Evolutionary conservation across 176 grass and related monocot genomes (phyloP).

Genomic region (Aegilops bicornis): DNA sequence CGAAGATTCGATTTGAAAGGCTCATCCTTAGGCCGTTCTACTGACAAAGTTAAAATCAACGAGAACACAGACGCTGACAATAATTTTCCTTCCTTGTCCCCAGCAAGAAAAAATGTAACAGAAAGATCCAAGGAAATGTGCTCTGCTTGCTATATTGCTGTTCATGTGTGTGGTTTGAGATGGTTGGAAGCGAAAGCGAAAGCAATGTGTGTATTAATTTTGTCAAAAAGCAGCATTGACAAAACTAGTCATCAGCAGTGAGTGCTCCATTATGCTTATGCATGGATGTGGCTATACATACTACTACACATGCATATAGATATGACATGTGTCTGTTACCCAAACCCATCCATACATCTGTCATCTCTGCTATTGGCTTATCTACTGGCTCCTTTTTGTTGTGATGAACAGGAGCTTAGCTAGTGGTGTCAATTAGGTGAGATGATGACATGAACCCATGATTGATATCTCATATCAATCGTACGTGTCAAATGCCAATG

Average conservation of each 20-base stretch:
- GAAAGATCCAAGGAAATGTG: background rate
- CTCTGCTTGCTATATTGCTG: background rate
- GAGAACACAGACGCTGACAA: too few relatives aligned
- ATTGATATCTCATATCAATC: background rate
- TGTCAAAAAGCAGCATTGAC: slow-evolving; percentile 7
- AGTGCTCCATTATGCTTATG: slow-evolving; percentile 12
- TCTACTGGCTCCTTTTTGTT: background rate
- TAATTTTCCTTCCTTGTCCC: background rate
- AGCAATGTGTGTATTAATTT: background rate
- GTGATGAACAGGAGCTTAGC: background rate
- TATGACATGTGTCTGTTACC: background rate
- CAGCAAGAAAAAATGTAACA: background rate
- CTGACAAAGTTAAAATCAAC: slow-evolving; percentile 87
- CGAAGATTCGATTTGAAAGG: slow-evolving; percentile 91
- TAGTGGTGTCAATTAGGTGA: background rate
- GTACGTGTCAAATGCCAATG: background rate
- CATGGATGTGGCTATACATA: background rate
- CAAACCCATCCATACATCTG: background rate
- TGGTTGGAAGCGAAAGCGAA: background rate
- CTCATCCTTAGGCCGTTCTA: slow-evolving; percentile 80
- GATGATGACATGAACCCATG: background rate
- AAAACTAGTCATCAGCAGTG: background rate
- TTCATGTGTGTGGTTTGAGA: background rate
- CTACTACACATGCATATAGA: background rate
- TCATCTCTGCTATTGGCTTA: background rate